Evolutionary conservation across 306 rosid species (phyloP).

Genomic region (Quercus rubra): DNA sequence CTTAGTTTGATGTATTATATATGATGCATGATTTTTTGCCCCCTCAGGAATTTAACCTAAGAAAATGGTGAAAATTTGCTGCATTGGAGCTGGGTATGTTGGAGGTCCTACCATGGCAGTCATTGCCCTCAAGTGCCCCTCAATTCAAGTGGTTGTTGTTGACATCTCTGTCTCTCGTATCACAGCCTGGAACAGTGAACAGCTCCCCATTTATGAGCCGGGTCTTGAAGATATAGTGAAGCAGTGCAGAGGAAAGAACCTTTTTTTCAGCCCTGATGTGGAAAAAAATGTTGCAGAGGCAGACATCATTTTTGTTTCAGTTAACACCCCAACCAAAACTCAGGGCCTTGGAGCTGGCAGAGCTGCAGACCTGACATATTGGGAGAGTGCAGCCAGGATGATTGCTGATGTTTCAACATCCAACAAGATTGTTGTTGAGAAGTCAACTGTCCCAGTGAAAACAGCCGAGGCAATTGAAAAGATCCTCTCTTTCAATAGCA

Average conservation of each 20-base stretch:
- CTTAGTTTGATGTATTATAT: not conserved
- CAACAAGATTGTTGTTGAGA: constrained; percentile 77
- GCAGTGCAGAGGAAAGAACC: constrained; percentile 72
- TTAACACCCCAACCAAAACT: constrained; percentile 75
- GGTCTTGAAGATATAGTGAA: constrained; percentile 71
- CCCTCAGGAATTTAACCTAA: constrained; percentile 7
- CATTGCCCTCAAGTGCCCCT: constrained; percentile 70
- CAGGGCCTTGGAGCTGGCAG: constrained; percentile 79
- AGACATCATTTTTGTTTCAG: constrained; percentile 72
- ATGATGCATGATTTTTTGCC: not conserved
- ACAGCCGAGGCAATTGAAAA: constrained; percentile 79
- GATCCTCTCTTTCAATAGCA: constrained; percentile 57
- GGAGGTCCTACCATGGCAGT: constrained; percentile 95
- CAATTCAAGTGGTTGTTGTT: constrained; percentile 69
- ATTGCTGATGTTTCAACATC: constrained; percentile 64
- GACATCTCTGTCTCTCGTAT: constrained; percentile 71
- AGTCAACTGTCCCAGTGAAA: constrained; percentile 82
- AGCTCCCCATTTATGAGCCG: constrained; percentile 77
- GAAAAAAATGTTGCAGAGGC: constrained; percentile 70
- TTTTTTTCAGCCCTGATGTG: constrained; percentile 70
- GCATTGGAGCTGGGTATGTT: constrained; percentile 86
- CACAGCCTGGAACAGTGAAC: constrained; percentile 75
- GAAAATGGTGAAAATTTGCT: constrained; percentile 78
- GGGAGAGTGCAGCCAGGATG: constrained; percentile 89
- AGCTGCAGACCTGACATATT: constrained; percentile 79